Evolutionary conservation across 2,329 filamentous ascomycete genomes (phyloP).

Genomic region (Hymenoscyphus fraxineus): DNA sequence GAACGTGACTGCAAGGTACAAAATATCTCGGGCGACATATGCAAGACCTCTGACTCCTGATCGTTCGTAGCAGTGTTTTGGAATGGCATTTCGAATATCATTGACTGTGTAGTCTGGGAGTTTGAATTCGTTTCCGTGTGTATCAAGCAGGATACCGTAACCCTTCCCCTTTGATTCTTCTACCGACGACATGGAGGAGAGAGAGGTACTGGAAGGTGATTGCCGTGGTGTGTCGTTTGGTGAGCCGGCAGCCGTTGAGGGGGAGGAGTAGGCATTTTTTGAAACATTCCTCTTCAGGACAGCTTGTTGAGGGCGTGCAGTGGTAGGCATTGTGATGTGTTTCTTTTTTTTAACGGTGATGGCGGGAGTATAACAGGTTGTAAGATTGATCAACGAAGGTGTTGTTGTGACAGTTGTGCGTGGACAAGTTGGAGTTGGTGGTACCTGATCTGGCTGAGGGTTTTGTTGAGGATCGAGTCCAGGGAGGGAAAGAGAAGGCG

Average conservation of each 20-base stretch:
- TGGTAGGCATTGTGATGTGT: constrained; percentile 31
- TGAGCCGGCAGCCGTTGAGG: constrained; percentile 55
- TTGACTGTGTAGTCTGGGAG: constrained; percentile 96
- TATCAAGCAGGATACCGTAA: constrained; percentile 74
- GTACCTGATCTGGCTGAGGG: background rate
- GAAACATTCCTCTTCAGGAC: constrained; percentile 30
- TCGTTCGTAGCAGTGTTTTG: constrained; percentile 93
- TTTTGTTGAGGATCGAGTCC: background rate
- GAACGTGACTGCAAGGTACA: constrained; percentile 71
- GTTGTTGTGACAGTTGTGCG: background rate
- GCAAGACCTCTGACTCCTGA: constrained; percentile 69
- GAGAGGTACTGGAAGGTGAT: constrained; percentile 80
- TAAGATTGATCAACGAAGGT: background rate
- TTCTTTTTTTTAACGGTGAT: constrained; percentile 2
- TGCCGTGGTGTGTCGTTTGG: constrained; percentile 56
- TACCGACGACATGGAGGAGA: constrained; percentile 79
- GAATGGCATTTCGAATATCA: constrained; percentile 94
- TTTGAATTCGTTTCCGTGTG: constrained; percentile 91
- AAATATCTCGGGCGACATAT: constrained; percentile 82
- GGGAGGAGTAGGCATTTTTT: constrained; percentile 35
- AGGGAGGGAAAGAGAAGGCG: background rate
- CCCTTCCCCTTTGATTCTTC: constrained; percentile 43
- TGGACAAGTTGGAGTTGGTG: constrained; percentile 1
- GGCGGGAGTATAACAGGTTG: background rate
- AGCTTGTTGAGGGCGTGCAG: constrained; percentile 27